Base-by-base conservation (phyloP, 352 stramenopile species). In the Globisporangium recalcitrans region DNA sequence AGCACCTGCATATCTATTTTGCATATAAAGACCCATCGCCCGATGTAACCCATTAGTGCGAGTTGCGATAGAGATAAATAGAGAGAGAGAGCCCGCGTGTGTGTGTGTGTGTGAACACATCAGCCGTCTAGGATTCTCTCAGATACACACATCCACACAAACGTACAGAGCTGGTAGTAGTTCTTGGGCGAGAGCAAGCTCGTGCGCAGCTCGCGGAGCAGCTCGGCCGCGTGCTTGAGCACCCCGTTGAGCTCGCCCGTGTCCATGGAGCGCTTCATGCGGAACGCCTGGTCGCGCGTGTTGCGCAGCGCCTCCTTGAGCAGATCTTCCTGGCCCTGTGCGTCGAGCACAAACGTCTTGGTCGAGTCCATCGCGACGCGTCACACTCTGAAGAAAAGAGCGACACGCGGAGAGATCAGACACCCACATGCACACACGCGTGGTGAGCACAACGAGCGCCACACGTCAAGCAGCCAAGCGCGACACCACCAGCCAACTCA, bases 111-210 rank as follows among this genome's bases (percentile, higher is more conserved):
- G n/a, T n/a, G n/a, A n/a, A n/a, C n/a, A n/a, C n/a, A n/a, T n/a
- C n/a, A n/a, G n/a, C n/a, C n/a, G n/a, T n/a, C n/a, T n/a, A n/a
- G n/a, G n/a, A n/a, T n/a, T n/a, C n/a, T n/a, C n/a, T n/a, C n/a
- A n/a, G n/a, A n/a, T n/a, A n/a, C n/a, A n/a, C n/a, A n/a, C n/a
- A n/a, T n/a, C n/a, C 8, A 36, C 22, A 56, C 14, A 14, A 32
- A 64, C 82, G 95, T 97, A 93, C 98, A 99, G 36, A 99, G 83
- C 72, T 99, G 95, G 76, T 99, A 99, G 80, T 99, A 99, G 70
- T 98, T 98, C 70, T 98, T 98, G 22, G 98, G 98, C 26, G 90
- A 98, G n/a, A 99, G 75, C 36, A 90, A 69, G 53, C 77, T 88
- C 56, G 85, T 95, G 60, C 86, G 84, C 64, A 97, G 69, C 70